A percentile compares a stretch with the other conserved stretches of the same genome.
Evolutionary conservation across 352 stramenopile species (phyloP).

Genomic region (Elongisporangium anandrum): DNA sequence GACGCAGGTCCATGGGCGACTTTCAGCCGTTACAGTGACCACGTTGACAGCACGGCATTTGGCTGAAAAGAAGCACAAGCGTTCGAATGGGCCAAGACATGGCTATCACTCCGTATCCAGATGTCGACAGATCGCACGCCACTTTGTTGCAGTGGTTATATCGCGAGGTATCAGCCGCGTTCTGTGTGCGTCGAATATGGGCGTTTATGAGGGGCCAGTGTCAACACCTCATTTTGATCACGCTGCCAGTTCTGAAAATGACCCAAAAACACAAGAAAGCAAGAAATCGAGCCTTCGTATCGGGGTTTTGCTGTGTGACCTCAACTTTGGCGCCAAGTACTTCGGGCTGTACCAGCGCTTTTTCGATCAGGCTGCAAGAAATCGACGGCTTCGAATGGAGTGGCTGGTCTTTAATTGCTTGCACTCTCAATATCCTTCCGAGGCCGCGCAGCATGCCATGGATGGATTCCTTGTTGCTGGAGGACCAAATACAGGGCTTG

Average conservation of each 20-base stretch:
- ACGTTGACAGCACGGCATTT: background rate
- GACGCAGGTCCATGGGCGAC: background rate
- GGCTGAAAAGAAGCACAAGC: constrained; percentile 1
- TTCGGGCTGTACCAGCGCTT: constrained; percentile 30
- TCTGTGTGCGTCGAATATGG: constrained; percentile 34
- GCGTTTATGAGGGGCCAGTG: background rate
- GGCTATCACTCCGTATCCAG: constrained; percentile 2
- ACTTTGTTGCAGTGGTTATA: constrained; percentile 26
- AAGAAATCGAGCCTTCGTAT: constrained; percentile 14
- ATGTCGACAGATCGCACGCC: constrained; percentile 21
- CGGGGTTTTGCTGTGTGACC: constrained; percentile 30
- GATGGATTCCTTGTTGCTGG: constrained; percentile 31
- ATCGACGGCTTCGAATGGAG: constrained; percentile 18
- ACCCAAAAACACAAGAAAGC: background rate
- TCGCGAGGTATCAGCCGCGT: constrained; percentile 23
- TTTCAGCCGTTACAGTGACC: background rate
- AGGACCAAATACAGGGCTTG: constrained; percentile 15
- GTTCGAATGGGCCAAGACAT: background rate
- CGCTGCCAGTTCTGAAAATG: constrained; percentile 1
- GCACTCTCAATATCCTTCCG: constrained; percentile 26
- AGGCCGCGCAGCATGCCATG: constrained; percentile 16
- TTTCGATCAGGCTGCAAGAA: constrained; percentile 20
- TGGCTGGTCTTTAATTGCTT: constrained; percentile 37
- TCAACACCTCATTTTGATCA: background rate
- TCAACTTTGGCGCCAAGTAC: constrained; percentile 37